These are phyloP conservation scores for Trametes pubescens DNA, from an alignment of 1,284 basidiomycete species.

Conservation along the genomic window DNA sequence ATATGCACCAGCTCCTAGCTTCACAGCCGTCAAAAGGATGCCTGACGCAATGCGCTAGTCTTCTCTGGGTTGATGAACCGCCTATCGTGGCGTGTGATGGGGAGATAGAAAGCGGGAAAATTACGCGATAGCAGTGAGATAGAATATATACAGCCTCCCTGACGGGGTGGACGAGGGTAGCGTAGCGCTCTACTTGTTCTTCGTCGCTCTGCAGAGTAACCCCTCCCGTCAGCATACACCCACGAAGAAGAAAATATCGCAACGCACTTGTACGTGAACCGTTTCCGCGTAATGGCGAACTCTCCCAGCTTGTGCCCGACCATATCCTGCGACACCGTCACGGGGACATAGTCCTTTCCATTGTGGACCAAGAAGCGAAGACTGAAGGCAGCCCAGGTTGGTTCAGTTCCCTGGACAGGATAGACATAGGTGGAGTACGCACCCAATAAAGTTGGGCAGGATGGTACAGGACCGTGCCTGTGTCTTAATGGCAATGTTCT, in stretches of 20 bases:
- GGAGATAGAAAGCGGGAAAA: background rate
- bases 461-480: constrained; percentile 93
- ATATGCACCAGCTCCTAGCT: no score
- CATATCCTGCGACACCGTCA: constrained; percentile 95
- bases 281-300: constrained; percentile 89
- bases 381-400: constrained; percentile 45
- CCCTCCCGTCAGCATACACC: background rate
- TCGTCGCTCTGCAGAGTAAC: constrained; percentile 28
- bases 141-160: constrained; percentile 18
- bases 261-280: constrained; percentile 78
- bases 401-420: background rate
- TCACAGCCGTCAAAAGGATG: no score
- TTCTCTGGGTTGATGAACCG: background rate
- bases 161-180: background rate
- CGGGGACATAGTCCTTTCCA: constrained; percentile 89
- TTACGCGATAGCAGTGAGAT: constrained; percentile 17
- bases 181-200: constrained; percentile 36
- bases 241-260: background rate
- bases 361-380: constrained; percentile 94
- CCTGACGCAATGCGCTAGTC: no score
- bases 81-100: background rate
- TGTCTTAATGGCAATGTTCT: constrained; percentile 89
- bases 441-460: constrained; percentile 95
- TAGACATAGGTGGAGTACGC: constrained; percentile 36
- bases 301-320: constrained; percentile 98